Evolutionary conservation across 2,329 filamentous ascomycete species (phyloP), one percentile per base, ranked within the genome.

Genomic region (Knufia fluminis): DNA sequence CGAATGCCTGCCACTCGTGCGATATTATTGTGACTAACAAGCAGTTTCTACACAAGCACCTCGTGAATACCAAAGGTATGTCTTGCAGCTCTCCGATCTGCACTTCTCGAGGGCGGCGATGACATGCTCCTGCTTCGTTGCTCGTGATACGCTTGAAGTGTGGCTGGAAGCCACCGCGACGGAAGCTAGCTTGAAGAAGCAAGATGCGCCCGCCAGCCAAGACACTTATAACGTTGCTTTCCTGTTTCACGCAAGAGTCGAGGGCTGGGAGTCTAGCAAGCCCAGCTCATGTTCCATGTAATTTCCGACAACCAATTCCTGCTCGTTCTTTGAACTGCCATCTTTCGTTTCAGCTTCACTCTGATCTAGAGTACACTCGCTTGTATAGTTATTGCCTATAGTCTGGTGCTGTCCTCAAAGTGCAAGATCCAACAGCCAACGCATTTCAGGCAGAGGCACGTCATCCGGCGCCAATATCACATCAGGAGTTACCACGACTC

Each of bases 301-400:
- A 45, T 45, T 45, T 45, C 42, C 42, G 42, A 45, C 26, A 22
- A 24, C 42, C 24, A 32, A 2, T 45, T 45, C 26, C 17, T 20
- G 33, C 17, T 31, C 9, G 22, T 12, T 31, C 24, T 17, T 6
- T 7, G n/a, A 6, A 10, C 42, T 45, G 42, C 42, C 42, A 45
- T 32, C 24, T 45, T 22, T 32, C 16, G 24, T 45, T 20, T 20
- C 42, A 19, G 23, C 42, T 20, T 33, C 24, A n/a, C n/a, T 32
- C 17, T 4, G n/a, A n/a, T n/a, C n/a, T n/a, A n/a, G n/a, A n/a
- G n/a, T n/a, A n/a, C 26, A 20, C 24, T 32, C 8, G 33, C 33
- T 36, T 16, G 33, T 36, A 17, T 6, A 14, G 16, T 36, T 14
- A 36, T 14, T 17, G 16, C 33, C 10, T 14, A 36, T 14, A 36